Evolutionary conservation across 805 yeast genomes (phyloP), one percentile per base, ranked within the genome.

Genomic region (Lipomyces japonicus): DNA sequence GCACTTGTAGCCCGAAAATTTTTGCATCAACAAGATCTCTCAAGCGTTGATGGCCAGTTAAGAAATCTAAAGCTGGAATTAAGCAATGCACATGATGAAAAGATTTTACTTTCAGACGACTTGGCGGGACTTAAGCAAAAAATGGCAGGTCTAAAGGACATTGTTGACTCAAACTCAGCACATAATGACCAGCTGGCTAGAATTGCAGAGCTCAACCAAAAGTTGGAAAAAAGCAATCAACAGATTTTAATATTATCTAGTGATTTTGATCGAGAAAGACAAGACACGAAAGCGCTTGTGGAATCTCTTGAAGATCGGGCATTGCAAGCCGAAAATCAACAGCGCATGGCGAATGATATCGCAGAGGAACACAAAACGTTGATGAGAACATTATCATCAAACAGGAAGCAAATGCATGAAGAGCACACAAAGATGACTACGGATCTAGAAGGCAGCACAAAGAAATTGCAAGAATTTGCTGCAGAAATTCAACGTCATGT

Each of bases 81-180:
- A n/a, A 69, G 66, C 42, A 63, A 61, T n/a, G 73, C 71, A 40
- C 63, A 67, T 43, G 48, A 59, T 12, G 63, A 63, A 37, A 51
- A 66, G 25, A 48, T 19, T 16, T 42, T 26, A 3, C 40, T 44
- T 4, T 45, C 41, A 21, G 23, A 7, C 4, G 59, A 55, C 57
- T 25, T 42, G 25, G 24, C 19, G 37, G 31, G 25, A 32, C 35
- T 46, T 22, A 44, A 46, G 40, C 23, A 40, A 34, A 39, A 41
- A 10, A 35, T 51, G n/a, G 32, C 21, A n/a, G 18, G 30, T 9
- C 28, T 50, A 4, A 14, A 16, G 16, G 12, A 9, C 10, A 24
- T 7, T n/a, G 19, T 32, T 3, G 39, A 25, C 32, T 19, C 35
- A 12, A 22, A n/a, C 9, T 19, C 19, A 9, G 6, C 10, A 16